Conservation (phyloP, 805 yeast genomes). For the Starmera pachycereana region DNA sequence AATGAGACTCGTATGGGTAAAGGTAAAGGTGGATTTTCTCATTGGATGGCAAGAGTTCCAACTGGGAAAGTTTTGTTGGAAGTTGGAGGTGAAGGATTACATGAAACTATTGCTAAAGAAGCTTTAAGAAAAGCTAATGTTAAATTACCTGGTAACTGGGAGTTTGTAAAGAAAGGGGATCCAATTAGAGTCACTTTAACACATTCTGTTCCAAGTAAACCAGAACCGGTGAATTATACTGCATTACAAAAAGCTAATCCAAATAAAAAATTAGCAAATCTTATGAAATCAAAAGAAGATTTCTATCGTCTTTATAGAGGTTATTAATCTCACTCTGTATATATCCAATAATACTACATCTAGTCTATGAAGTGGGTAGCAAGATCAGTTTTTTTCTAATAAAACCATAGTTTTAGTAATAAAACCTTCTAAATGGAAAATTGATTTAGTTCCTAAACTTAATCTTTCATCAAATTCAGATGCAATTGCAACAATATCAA, state of each 20-base stretch:
- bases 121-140: constrained; percentile 84
- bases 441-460: constrained; percentile 77
- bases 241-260: constrained; percentile 50
- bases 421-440: constrained; percentile 92
- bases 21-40: constrained; percentile 96
- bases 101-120: constrained; percentile 83
- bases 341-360: constrained; percentile 1
- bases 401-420: constrained; percentile 80
- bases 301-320: constrained; percentile 54
- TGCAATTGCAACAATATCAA: constrained; percentile 46
- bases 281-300: constrained; percentile 36
- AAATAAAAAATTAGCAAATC: constrained; percentile 49
- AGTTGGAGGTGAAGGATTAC: constrained; percentile 62
- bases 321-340: constrained; percentile 28
- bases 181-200: constrained; percentile 65
- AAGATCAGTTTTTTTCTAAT: constrained; percentile 30
- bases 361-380: background rate
- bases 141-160: constrained; percentile 88
- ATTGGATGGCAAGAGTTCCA: constrained; percentile 95
- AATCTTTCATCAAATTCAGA: constrained; percentile 78
- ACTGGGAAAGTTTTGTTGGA: constrained; percentile 92
- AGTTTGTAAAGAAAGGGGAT: constrained; percentile 58
- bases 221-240: constrained; percentile 40
- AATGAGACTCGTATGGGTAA: constrained; percentile 99
- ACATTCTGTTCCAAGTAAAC: constrained; percentile 29